Conservation (phyloP, 192 early-diverging fungal species). For the Mortierella hygrophila region DNA sequence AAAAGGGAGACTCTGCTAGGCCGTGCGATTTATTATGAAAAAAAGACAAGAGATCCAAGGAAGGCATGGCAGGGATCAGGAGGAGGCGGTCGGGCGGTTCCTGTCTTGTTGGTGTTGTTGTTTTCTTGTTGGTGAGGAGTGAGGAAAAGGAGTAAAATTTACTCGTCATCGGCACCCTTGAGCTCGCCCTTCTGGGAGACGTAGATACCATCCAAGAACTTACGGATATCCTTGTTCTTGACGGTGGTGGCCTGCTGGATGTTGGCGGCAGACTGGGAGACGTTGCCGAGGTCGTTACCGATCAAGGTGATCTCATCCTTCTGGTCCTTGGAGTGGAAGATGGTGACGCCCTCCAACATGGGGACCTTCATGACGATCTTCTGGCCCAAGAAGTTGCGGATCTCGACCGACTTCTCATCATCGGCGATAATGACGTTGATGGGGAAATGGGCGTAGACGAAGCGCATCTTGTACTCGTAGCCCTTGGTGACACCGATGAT, state of each 20-base stretch:
- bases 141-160: slow-evolving; percentile 17
- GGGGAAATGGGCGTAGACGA: slow-evolving; percentile 99
- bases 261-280: slow-evolving; percentile 95
- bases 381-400: slow-evolving; percentile 99
- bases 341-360: slow-evolving; percentile 88
- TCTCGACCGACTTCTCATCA: slow-evolving; percentile 84
- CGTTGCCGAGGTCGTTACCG: slow-evolving; percentile 95
- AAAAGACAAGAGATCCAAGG: background rate
- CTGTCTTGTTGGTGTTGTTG: background rate
- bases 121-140: background rate
- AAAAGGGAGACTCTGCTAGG: slow-evolving; percentile 17
- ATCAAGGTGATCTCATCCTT: slow-evolving; percentile 97
- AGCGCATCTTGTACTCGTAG: slow-evolving; percentile 99
- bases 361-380: slow-evolving; percentile 89
- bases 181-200: slow-evolving; percentile 86
- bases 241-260: slow-evolving; percentile 96
- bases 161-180: slow-evolving; percentile 71
- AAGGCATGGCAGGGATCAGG: background rate
- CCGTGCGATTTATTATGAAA: slow-evolving; percentile 38
- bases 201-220: slow-evolving; percentile 99
- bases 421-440: slow-evolving; percentile 94
- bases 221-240: slow-evolving; percentile 99
- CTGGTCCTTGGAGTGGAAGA: slow-evolving; percentile 80
- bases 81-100: background rate
- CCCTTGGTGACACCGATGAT: slow-evolving; percentile 99